These are phyloP conservation scores for Chlamydomonas schloesseri DNA, from an alignment of 139 green algal species.

Conservation along the genomic window DNA sequence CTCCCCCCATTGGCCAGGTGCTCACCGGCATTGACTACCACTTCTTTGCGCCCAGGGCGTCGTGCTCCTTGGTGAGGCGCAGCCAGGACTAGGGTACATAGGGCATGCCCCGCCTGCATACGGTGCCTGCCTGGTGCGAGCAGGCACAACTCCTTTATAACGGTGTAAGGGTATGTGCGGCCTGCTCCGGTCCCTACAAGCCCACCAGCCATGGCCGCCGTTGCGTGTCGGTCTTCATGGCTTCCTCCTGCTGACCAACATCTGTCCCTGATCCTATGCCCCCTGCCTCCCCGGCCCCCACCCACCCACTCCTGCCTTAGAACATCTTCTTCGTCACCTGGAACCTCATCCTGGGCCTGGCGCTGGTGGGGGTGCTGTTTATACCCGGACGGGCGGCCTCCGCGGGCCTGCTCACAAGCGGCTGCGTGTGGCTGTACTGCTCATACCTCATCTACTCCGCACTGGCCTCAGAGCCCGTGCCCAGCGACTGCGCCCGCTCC, in stretches of 20 bases:
- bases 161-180: no score
- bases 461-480: conserved; percentile 71
- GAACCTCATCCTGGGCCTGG: conserved; percentile 75
- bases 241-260: no score
- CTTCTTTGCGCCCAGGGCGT: conserved; percentile 70
- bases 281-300: no score
- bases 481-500: conserved; percentile 50
- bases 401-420: conserved; percentile 78
- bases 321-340: conserved; percentile 92
- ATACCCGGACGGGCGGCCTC: conserved; percentile 66
- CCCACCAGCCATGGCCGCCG: no score
- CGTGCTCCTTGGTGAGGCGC: conserved; percentile 55
- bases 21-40: conserved; percentile 78
- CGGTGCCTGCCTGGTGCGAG: no score
- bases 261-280: no score
- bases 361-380: conserved; percentile 70
- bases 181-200: no score
- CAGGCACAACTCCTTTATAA: no score
- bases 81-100: no score
- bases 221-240: no score
- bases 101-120: no score
- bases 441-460: conserved; percentile 76
- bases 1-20: not conserved
- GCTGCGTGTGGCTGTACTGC: conserved; percentile 76
- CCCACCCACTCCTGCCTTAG: no score